These are phyloP conservation scores for Colletotrichum sp. DNA, from an alignment of 2,329 filamentous ascomycete genomes.

Conservation along the genomic window DNA sequence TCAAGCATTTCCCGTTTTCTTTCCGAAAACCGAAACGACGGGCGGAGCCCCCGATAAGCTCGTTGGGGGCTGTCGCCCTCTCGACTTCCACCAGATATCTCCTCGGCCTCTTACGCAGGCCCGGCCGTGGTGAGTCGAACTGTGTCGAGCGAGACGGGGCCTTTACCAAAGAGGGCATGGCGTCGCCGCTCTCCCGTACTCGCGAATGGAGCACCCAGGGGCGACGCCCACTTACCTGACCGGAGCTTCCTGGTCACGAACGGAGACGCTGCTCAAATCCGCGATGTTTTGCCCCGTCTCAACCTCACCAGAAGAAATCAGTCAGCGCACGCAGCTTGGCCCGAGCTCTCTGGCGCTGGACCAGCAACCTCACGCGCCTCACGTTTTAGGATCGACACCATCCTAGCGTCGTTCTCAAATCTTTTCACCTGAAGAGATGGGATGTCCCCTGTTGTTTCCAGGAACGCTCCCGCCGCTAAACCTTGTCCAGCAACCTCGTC, in stretches of 20 bases:
- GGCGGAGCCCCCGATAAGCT: not conserved
- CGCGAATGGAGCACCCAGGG: not conserved
- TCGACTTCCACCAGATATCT: not conserved
- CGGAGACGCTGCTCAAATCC: not conserved
- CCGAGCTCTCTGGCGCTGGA: conserved; percentile 1
- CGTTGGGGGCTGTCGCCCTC: not conserved
- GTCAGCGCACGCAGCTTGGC: conserved; percentile 1
- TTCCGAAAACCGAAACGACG: conserved; percentile 3
- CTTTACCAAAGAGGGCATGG: not conserved
- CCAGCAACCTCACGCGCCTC: conserved; percentile 16
- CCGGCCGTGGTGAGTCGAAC: not conserved
- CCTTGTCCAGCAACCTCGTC: conserved; percentile 5
- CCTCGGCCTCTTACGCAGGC: not conserved
- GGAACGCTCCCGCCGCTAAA: conserved; percentile 17
- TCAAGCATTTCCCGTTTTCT: conserved; percentile 1
- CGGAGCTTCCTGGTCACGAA: not conserved
- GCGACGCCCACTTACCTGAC: not conserved
- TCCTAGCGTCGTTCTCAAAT: conserved; percentile 15
- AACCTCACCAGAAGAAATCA: not conserved
- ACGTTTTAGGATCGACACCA: conserved; percentile 16
- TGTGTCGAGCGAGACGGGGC: not conserved
- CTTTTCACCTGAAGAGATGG: not conserved
- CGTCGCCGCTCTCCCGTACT: not conserved
- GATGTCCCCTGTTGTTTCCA: conserved; percentile 10
- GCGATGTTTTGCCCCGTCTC: conserved; percentile 7